Evolutionary conservation across 129 eudicot species (phyloP), one percentile per base, ranked within the genome.

Genomic region (Deinandra increscens): DNA sequence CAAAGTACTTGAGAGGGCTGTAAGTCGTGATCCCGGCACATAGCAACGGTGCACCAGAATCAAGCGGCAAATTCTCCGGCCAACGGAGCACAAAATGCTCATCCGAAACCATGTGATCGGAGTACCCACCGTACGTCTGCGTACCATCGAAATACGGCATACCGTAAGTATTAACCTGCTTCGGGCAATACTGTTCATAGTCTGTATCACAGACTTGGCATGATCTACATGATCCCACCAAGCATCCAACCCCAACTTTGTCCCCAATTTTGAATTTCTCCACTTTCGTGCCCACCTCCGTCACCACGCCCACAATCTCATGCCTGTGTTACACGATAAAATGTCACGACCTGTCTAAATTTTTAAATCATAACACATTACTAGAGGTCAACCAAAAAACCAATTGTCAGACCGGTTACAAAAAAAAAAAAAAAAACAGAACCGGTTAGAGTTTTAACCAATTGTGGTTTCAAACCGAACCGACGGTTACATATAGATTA

Each of bases 201-300:
- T 85, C 72, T 8, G 15, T 4, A 2, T 34, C 34, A 38, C 97
- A 90, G 4, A 13, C 53, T 9, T 83, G 68, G 6, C 95, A 90
- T 10, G 83, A 56, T 23, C 71, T 65, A 20, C 97, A 90, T 1
- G 97, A 84, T 42, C 88, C 91, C 22, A 85, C 86, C 51, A 87
- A 9, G 73, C 86, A 87, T 36, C 97, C 97, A 7, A 91, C 95
- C 0, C 97, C 97, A 5, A 91, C 95, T 79, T 72, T 81, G 59
- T 91, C 95, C 0, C 97, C 97, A 3, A 83, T 74, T 74, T 85
- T 83, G 72, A 85, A 77, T 61, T 83, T 83, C 34, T 75, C 55
- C 1, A 91, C 97, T 64, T 85, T 85, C 84, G 60, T 85, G 0
- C 97, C 97, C 0, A 91, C 82, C 70, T 85, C 91, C 0, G 97